A percentile compares a stretch with the other conserved stretches of the same genome.
Conservation (phyloP, 129 eudicot species). For the Apium graveolens region DNA sequence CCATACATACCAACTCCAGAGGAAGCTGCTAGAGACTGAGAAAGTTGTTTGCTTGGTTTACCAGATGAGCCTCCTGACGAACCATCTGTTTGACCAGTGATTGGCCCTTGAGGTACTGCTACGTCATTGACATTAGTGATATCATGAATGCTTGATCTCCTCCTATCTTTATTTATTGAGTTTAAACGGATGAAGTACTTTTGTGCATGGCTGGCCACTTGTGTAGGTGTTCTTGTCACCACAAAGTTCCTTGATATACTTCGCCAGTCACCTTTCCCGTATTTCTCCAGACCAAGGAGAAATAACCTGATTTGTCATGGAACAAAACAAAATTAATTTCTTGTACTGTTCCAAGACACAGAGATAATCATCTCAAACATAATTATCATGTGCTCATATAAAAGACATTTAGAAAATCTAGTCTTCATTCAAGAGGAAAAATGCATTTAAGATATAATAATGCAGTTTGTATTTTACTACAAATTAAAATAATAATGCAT, state of each 20-base stretch:
- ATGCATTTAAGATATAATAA: neutral
- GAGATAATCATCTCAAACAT: neutral
- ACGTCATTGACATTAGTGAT: conserved; percentile 70
- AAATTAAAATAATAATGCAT: no score
- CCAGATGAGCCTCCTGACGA: conserved; percentile 24
- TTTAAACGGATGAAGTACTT: conserved; percentile 82
- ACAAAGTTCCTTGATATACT: conserved; percentile 83
- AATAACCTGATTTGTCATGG: conserved; percentile 42
- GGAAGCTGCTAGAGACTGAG: conserved; percentile 22
- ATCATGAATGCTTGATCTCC: conserved; percentile 93
- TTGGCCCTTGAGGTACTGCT: conserved; percentile 59
- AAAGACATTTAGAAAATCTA: neutral
- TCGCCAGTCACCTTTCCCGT: conserved; percentile 96
- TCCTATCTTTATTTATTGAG: conserved; percentile 82
- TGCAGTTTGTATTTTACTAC: neutral
- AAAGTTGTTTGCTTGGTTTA: conserved; percentile 40
- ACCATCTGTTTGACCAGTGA: conserved; percentile 46
- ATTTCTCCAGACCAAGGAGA: conserved; percentile 89
- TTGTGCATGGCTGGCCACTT: conserved; percentile 94
- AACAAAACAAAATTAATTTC: neutral
- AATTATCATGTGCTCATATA: neutral
- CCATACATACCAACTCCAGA: conserved; percentile 42
- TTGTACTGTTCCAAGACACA: neutral
- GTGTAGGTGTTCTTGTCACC: conserved; percentile 87
- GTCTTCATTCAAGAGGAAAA: neutral